Evolutionary conservation across 768 basidiomycete species (phyloP).

Genomic region (Boletus subparvulus): DNA sequence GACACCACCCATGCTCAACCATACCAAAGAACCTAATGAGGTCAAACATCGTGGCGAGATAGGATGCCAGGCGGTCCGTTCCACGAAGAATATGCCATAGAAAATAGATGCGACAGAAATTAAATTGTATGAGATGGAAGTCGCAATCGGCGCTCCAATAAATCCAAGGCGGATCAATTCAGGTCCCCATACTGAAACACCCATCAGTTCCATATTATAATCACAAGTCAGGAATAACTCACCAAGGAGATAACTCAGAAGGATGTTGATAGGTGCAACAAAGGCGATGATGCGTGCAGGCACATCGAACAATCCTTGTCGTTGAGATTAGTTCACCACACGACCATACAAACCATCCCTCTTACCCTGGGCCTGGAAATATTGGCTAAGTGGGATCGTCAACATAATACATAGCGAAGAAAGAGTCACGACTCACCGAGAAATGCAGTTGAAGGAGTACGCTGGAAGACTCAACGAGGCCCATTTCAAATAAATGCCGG

Average conservation of each 20-base stretch:
- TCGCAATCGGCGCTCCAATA: conserved; percentile 88
- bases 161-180: conserved; percentile 76
- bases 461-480: conserved; percentile 77
- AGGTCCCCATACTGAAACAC: conserved; percentile 87
- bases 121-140: conserved; percentile 84
- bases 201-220: conserved; percentile 43
- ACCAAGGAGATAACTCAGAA: conserved; percentile 85
- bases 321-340: background rate
- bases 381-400: conserved; percentile 40
- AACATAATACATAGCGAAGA: conserved; percentile 47
- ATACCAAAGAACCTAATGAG: conserved; percentile 63
- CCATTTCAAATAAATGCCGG: conserved; percentile 68
- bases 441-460: conserved; percentile 55
- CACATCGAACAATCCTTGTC: conserved; percentile 71
- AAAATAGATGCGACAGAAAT: conserved; percentile 59
- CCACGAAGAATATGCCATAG: conserved; percentile 66
- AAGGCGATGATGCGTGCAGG: conserved; percentile 82
- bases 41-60: conserved; percentile 63
- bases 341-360: conserved; percentile 31
- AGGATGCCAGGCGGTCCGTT: conserved; percentile 82
- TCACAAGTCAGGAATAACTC: conserved; percentile 2
- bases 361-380: conserved; percentile 78
- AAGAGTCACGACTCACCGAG: conserved; percentile 34
- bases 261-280: conserved; percentile 80
- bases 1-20: conserved; percentile 79